Percentiles rank a stretch among this genome's conserved stretches.
phyloP scores from a whole-genome alignment of 768 basidiomycete species.

The Lepiota venenata region DNA sequence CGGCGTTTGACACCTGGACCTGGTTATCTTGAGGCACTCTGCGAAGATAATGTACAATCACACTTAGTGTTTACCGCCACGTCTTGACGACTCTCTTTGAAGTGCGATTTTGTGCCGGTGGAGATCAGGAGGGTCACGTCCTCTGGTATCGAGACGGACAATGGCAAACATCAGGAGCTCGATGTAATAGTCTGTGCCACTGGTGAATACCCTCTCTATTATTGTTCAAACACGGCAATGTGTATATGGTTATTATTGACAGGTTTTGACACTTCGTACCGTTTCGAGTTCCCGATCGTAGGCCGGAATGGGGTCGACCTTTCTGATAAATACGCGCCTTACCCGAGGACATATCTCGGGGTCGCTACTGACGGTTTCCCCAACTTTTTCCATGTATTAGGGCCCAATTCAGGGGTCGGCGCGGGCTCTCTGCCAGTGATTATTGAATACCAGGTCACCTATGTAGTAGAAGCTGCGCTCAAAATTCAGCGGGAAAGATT shows the following conservation, averaged over 20 bases:
- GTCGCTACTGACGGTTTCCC: conserved; percentile 63
- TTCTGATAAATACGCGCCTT: conserved; percentile 49
- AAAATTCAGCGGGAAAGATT: conserved; percentile 64
- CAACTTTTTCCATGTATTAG: conserved; percentile 59
- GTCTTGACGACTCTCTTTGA: background rate
- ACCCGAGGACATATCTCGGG: conserved; percentile 56
- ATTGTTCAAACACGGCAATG: background rate
- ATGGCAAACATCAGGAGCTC: conserved; percentile 51
- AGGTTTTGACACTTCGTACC: conserved; percentile 54
- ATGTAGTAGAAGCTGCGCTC: conserved; percentile 47
- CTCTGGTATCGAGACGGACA: conserved; percentile 52
- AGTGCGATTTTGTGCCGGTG: conserved; percentile 53
- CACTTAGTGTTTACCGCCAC: background rate
- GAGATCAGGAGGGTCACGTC: conserved; percentile 49
- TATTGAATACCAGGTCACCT: conserved; percentile 55
- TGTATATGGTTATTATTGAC: background rate
- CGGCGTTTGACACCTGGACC: conserved; percentile 66
- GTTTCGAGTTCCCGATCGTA: conserved; percentile 46
- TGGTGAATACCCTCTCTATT: conserved; percentile 29
- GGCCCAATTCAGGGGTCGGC: conserved; percentile 56
- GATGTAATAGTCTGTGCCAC: conserved; percentile 66
- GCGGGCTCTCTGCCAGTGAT: conserved; percentile 53
- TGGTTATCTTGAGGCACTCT: conserved; percentile 64
- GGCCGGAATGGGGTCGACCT: conserved; percentile 52
- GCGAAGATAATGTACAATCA: conserved; percentile 50